Evolutionary conservation across 1,284 basidiomycete genomes (phyloP), one percentile per base, ranked within the genome.

Genomic region (Trichosporon sp.): DNA sequence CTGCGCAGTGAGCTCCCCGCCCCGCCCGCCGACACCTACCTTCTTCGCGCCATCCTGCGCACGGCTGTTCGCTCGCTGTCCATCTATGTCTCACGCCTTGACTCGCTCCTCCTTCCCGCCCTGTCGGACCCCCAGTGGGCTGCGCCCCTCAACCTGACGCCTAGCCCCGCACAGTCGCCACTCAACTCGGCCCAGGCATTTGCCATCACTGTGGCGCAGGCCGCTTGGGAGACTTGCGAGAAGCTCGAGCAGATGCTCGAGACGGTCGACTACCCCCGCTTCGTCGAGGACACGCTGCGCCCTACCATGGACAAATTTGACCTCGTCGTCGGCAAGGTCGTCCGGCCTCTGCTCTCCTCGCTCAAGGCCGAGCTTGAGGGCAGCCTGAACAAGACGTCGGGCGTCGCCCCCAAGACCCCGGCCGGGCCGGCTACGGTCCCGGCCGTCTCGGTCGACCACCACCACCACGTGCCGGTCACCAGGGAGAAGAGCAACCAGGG

Each of bases 231-330:
- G 73, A 80, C 81, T 1, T 83, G 83, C 72, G 80, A 83, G 68
- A 76, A 78, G 13, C 74, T 84, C 8, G 81, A 83, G 73, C 77
- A 81, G 68, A 78, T 80, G 9, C 72, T 83, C 9, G 82, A 81
- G 68, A 80, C 79, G 6, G 77, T 76, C 25, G 70, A 76, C 25
- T 84, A 80, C 77, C 83, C 83, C 12, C 76, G 78, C 47, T 84
- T 82, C 69, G 82, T 83, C 51, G 86, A 84, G 53, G 89, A 88
- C 2, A 85, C 89, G 1, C 80, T 91, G 9, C 85, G 88, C 69
- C 84, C 86, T 1, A 82, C 87, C 62, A 80, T 92, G 69, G 84
- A 86, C 72, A 80, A 84, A 69, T 87, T 91, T 68, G 87, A 84
- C 71, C 74, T 80, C 35, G 77, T 83, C 21, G 80, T 83, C 42